Evolutionary conservation across 495 filamentous ascomycete genomes (phyloP).

Genomic region (Apodospora peruviana): DNA sequence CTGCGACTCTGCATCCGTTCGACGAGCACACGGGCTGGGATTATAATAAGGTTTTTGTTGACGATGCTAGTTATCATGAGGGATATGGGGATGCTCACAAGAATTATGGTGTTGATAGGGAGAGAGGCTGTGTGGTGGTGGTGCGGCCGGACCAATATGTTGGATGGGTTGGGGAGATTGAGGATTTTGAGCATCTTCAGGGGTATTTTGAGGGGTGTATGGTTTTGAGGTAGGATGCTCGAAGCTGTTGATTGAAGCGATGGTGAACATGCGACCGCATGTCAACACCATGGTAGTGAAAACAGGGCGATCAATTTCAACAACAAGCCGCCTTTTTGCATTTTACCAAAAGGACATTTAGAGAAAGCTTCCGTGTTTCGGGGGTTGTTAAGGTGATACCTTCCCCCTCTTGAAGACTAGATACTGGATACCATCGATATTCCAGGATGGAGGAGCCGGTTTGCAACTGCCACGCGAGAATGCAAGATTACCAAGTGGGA

Average conservation of each 20-base stretch:
- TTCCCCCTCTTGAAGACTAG: too few species aligned
- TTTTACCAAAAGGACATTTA: too few species aligned
- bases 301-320: too few species aligned
- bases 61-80: constrained; percentile 55
- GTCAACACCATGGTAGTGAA: too few species aligned
- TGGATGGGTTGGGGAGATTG: constrained; percentile 48
- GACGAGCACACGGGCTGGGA: constrained; percentile 56
- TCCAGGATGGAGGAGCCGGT: too few species aligned
- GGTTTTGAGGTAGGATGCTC: constrained; percentile 3
- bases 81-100: constrained; percentile 58
- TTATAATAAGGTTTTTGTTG: constrained; percentile 61
- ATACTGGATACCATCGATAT: too few species aligned
- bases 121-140: constrained; percentile 53
- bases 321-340: too few species aligned
- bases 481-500: too few species aligned
- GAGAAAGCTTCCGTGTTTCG: too few species aligned
- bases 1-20: constrained; percentile 51
- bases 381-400: too few species aligned
- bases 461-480: too few species aligned
- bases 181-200: constrained; percentile 42
- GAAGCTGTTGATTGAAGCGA: not conserved
- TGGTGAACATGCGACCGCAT: too few species aligned
- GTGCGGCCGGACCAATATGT: constrained; percentile 61
- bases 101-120: constrained; percentile 55
- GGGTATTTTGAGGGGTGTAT: constrained; percentile 31